Evolutionary conservation across 495 filamentous ascomycete species (phyloP).

Genomic region (Aspergillus homomorphus): DNA sequence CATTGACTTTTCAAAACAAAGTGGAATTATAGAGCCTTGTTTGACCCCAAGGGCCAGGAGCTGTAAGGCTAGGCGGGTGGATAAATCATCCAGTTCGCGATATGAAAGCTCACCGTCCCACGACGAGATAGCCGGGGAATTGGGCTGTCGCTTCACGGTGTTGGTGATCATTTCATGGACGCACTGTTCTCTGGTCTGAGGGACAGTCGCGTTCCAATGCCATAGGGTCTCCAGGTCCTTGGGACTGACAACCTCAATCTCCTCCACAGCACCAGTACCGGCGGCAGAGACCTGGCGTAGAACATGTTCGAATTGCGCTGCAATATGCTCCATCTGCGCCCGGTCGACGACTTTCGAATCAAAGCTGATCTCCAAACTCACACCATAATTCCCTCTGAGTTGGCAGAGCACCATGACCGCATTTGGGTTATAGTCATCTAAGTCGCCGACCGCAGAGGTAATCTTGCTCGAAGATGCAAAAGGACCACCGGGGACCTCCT

Average conservation of each 20-base stretch:
- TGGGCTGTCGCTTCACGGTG: neutral
- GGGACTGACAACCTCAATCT: slow-evolving; percentile 12
- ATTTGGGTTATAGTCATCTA: neutral
- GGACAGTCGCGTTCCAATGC: slow-evolving; percentile 31
- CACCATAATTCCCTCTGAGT: neutral
- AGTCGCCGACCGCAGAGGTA: neutral
- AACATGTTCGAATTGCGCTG: neutral
- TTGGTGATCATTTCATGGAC: neutral
- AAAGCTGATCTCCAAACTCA: neutral
- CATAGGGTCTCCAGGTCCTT: slow-evolving; percentile 18
- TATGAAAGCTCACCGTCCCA: neutral
- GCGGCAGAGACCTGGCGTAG: neutral
- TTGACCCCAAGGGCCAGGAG: slow-evolving; percentile 19
- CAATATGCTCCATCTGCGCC: neutral
- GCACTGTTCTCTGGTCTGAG: slow-evolving; percentile 11
- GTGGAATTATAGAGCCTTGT: slow-evolving; percentile 41
- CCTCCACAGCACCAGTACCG: neutral
- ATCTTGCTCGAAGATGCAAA: too few species aligned
- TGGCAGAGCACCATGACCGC: neutral
- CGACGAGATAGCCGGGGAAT: neutral
- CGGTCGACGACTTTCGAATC: neutral
- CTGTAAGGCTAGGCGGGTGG: neutral
- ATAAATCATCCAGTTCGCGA: neutral
- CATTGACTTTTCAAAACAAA: slow-evolving; percentile 55
- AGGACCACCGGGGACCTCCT: too few species aligned